These are phyloP conservation scores for Sicyos baderoa DNA, from an alignment of 306 rosid species.

Conservation along the genomic window DNA sequence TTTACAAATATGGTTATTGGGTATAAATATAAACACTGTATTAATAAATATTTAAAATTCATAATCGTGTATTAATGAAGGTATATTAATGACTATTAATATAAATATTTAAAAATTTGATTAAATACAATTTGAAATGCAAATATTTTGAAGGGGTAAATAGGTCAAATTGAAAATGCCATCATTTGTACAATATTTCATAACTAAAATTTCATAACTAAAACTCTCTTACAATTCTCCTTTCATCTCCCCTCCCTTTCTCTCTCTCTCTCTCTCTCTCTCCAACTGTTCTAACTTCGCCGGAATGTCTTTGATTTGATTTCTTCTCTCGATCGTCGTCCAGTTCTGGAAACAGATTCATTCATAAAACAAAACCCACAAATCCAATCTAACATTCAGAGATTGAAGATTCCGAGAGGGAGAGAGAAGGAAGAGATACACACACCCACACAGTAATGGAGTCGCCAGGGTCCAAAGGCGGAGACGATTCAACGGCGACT, in stretches of 20 bases:
- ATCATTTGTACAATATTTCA: neutral
- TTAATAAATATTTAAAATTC: too few species aligned
- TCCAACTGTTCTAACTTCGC: neutral
- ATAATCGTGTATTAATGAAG: too few species aligned
- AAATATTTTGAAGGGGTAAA: too few species aligned
- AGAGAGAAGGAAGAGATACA: neutral
- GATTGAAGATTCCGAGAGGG: neutral
- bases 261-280: neutral
- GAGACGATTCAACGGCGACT: constrained; percentile 28
- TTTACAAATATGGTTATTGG: too few species aligned
- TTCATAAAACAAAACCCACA: too few species aligned
- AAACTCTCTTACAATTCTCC: too few species aligned
- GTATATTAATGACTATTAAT: too few species aligned
- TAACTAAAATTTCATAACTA: neutral
- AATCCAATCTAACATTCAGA: neutral
- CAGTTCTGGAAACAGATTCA: neutral
- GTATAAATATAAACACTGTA: too few species aligned
- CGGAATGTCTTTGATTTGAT: neutral
- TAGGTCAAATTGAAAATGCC: too few species aligned
- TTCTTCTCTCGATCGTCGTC: neutral
- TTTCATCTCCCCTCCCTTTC: neutral
- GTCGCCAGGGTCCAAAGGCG: neutral
- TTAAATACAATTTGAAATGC: too few species aligned
- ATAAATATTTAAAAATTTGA: too few species aligned
- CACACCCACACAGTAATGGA: neutral